A percentile compares a stretch with the other conserved stretches of the same genome.
These are phyloP conservation scores for Alternaria incomplexa DNA, from an alignment of 2,329 filamentous ascomycete genomes.

Conservation along the genomic window DNA sequence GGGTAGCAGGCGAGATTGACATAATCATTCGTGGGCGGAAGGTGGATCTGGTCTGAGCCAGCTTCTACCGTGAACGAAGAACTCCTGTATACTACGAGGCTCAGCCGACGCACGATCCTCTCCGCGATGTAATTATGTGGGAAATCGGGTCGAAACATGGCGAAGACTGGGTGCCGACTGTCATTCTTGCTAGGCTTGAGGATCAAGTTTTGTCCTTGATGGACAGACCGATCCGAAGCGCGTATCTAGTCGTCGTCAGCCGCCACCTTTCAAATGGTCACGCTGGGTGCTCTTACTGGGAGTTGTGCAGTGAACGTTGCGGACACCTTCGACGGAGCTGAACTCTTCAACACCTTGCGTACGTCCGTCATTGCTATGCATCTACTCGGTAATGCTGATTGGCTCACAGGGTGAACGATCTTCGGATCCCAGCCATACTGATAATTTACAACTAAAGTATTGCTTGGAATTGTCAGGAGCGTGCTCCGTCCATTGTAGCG, in stretches of 20 bases:
- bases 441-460: neutral
- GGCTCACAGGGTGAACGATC: neutral
- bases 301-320: neutral
- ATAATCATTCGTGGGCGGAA: neutral
- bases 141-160: neutral
- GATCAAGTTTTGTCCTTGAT: neutral
- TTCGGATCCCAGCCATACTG: neutral
- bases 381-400: neutral
- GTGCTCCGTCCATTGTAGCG: neutral
- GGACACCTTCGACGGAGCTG: neutral
- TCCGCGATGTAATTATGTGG: neutral
- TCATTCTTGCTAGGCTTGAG: neutral
- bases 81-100: neutral
- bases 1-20: neutral
- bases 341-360: neutral
- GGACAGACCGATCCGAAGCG: neutral
- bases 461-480: slow-evolving; percentile 1
- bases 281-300: neutral
- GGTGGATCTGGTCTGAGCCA: neutral
- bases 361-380: neutral
- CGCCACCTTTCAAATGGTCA: neutral
- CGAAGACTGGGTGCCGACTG: neutral
- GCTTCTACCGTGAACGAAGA: neutral
- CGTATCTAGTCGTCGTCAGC: neutral
- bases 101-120: neutral